Evolutionary conservation across 345 rosid species (phyloP).

Genomic region (Nasturtium officinale): DNA sequence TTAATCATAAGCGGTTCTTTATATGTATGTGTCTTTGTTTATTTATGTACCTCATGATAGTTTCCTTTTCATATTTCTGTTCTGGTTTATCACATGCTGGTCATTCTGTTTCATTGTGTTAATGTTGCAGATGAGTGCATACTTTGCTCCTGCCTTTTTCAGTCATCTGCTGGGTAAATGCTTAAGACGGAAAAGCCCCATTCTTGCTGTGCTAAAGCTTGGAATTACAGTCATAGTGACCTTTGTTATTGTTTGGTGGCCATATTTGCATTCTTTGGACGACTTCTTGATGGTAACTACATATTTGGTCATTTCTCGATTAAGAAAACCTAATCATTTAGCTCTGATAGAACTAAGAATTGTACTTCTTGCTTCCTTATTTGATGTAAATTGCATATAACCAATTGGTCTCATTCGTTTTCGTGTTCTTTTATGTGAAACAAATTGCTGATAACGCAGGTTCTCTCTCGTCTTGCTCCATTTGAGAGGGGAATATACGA

Average conservation of each 20-base stretch:
- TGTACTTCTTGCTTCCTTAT: slow-evolving; percentile 12
- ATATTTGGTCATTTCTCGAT: neutral
- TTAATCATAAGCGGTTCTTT: neutral
- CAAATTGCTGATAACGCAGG: slow-evolving; percentile 51
- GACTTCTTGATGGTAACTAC: slow-evolving; percentile 63
- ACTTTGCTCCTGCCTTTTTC: slow-evolving; percentile 90
- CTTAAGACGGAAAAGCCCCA: slow-evolving; percentile 63
- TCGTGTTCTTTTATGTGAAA: neutral
- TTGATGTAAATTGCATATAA: slow-evolving; percentile 7
- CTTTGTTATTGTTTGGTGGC: slow-evolving; percentile 90
- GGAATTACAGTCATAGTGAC: slow-evolving; percentile 69
- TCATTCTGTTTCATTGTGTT: neutral
- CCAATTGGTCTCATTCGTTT: neutral
- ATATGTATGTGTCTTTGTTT: neutral
- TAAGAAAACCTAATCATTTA: neutral
- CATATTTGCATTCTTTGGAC: slow-evolving; percentile 69
- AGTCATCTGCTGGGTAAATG: slow-evolving; percentile 86
- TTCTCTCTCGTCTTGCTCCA: slow-evolving; percentile 89
- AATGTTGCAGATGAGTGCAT: slow-evolving; percentile 83
- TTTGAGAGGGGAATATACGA: slow-evolving; percentile 97
- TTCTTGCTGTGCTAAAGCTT: slow-evolving; percentile 65
- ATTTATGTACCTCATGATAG: neutral
- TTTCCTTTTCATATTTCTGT: slow-evolving; percentile 17
- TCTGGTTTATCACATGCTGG: neutral
- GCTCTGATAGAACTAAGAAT: slow-evolving; percentile 3